Percentiles rank a stretch among this genome's conserved stretches.
Evolutionary conservation across 2,329 filamentous ascomycete genomes (phyloP).

Genomic region (Penicillium palitans): DNA sequence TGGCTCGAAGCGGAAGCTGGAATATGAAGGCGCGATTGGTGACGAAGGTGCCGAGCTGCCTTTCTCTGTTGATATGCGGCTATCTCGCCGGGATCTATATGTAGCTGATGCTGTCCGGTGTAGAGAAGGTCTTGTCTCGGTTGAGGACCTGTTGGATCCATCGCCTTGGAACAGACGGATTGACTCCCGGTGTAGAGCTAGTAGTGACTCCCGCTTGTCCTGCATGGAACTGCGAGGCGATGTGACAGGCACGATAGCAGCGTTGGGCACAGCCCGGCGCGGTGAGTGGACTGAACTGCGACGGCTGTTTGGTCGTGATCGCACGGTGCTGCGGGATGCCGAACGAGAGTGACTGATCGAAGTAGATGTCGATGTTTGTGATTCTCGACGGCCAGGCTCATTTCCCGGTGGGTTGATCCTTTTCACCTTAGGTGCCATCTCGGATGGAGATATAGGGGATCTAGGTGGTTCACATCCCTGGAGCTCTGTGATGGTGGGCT

Average conservation of each 20-base stretch:
- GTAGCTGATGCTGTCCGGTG: slow-evolving; percentile 12
- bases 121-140: slow-evolving; percentile 2
- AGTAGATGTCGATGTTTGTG: slow-evolving; percentile 35
- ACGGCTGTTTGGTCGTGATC: slow-evolving; percentile 30
- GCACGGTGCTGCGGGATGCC: slow-evolving; percentile 36
- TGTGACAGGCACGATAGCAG: slow-evolving; percentile 29
- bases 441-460: slow-evolving; percentile 9
- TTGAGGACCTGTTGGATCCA: slow-evolving; percentile 5
- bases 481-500: slow-evolving; percentile 17
- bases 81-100: slow-evolving; percentile 11
- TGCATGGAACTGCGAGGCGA: slow-evolving; percentile 21
- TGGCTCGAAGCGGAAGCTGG: slow-evolving; percentile 15
- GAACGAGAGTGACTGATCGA: slow-evolving; percentile 32
- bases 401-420: slow-evolving; percentile 16
- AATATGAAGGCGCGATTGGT: slow-evolving; percentile 17
- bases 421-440: slow-evolving; percentile 21
- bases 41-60: slow-evolving; percentile 22
- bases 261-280: slow-evolving; percentile 26
- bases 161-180: slow-evolving; percentile 42
- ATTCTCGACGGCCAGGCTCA: slow-evolving; percentile 17
- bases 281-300: slow-evolving; percentile 34
- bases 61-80: slow-evolving; percentile 18
- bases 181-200: slow-evolving; percentile 43
- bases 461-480: slow-evolving; percentile 13
- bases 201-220: slow-evolving; percentile 36